Base-by-base conservation (phyloP, 495 filamentous ascomycete genomes). In the Penicillium paradoxum region DNA sequence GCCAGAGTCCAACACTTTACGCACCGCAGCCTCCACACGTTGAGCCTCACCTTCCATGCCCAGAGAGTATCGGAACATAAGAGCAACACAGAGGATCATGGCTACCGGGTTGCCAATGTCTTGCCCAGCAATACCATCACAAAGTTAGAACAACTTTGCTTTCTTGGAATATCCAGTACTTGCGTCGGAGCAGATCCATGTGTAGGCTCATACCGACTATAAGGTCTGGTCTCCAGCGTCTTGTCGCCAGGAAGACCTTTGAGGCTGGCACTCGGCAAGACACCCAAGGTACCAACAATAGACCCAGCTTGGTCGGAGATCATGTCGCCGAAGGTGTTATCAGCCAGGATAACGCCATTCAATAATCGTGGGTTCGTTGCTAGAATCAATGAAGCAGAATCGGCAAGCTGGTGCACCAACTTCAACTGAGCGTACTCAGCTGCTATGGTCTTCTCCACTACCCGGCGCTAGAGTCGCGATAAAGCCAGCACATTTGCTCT, bases 1-100 rank as follows among this genome's bases (percentile, higher is more conserved):
- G 7, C 87, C 87, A 25, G 74, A 75, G 56, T 96, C 90, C 47
- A 97, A 79, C 15, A 88, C 87, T 15, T 69, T 78, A 55, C 83
- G 81, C 17, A 96, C 90, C 0, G 91, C 92, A 49, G 83, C 78
- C 72, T 97, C 92, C 47, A 97, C 76, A 32, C 79, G 79, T 47
- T 73, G 71, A 4, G 91, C 88, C 62, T 93, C 82, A 17, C 77
- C 72, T 38, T 87, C 86, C 61, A 89, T 82, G 56, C 82, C 82
- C 38, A 97, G 76, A 4, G 89, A 95, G 73, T 96, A 96, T 53
- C 85, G 84, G 58, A 96, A 82, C 88, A 97, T 88, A 86, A 96
- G 88, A 54, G 89, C 90, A 19, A 92, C 84, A 4, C 87, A 91
- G 7, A 96, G 81, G 51, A 96, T 88, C 60, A 89, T 89, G 21